Conservation (phyloP, 1,284 basidiomycete species). For the Heterobasidion parviporum region DNA sequence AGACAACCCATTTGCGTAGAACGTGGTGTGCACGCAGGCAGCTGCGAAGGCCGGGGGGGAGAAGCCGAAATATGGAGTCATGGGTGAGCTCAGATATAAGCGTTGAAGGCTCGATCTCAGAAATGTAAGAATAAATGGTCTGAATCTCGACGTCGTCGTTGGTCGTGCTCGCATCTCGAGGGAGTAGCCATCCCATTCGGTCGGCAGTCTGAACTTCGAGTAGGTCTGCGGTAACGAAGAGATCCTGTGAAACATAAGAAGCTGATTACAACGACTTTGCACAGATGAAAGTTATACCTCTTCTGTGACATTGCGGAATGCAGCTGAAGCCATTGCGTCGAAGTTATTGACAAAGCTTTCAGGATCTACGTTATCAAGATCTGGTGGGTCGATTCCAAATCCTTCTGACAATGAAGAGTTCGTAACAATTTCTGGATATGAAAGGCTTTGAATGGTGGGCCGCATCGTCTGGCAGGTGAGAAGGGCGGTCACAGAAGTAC, state of each 20-base stretch:
- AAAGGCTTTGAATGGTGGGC: conserved; percentile 31
- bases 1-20: conserved; percentile 68
- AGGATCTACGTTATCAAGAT: conserved; percentile 56
- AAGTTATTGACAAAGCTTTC: conserved; percentile 67
- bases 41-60: conserved; percentile 65
- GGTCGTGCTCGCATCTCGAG: conserved; percentile 39
- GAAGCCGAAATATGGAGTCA: conserved; percentile 60
- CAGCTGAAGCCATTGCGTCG: conserved; percentile 65
- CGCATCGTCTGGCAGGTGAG: conserved; percentile 57
- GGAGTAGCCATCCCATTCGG: conserved; percentile 66
- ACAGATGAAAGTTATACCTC: conserved; percentile 40
- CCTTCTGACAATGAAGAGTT: conserved; percentile 22
- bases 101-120: conserved; percentile 61
- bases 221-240: conserved; percentile 65
- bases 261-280: conserved; percentile 3
- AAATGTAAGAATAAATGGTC: conserved; percentile 61
- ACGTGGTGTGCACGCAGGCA: conserved; percentile 68
- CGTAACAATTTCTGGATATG: conserved; percentile 20
- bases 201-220: conserved; percentile 74
- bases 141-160: conserved; percentile 67
- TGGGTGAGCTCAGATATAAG: conserved; percentile 62
- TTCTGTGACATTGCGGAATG: conserved; percentile 65
- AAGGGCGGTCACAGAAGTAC: conserved; percentile 30
- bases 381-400: conserved; percentile 49
- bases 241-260: conserved; percentile 34